Percentiles rank a stretch among this genome's conserved stretches.
These are phyloP conservation scores for Wickerhamiella alocasiicola DNA, from an alignment of 805 yeast genomes.

Conservation along the genomic window DNA sequence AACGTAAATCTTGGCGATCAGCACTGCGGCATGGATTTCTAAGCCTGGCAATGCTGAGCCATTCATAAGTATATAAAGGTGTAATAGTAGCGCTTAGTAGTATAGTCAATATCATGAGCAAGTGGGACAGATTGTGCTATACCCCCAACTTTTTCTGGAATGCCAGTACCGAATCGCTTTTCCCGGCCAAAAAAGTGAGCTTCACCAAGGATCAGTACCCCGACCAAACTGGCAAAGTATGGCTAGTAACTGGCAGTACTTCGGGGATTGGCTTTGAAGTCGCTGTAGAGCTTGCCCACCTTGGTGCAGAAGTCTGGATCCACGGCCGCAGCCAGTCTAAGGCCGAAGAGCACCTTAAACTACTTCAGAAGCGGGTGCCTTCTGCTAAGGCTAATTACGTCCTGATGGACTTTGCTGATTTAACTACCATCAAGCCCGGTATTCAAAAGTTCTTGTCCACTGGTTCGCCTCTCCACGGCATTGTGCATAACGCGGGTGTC, in stretches of 20 bases:
- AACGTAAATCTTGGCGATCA: too few species aligned
- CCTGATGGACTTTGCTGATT: conserved; percentile 26
- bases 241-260: conserved; percentile 13
- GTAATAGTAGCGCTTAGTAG: too few species aligned
- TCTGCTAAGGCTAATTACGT: conserved; percentile 18
- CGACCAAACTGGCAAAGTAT: conserved; percentile 28
- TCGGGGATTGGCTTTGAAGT: conserved; percentile 6
- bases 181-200: not conserved
- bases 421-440: conserved; percentile 32
- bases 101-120: too few species aligned
- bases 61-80: too few species aligned
- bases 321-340: conserved; percentile 30
- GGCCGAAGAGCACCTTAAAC: too few species aligned
- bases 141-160: not conserved
- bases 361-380: too few species aligned
- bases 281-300: conserved; percentile 4
- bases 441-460: conserved; percentile 23
- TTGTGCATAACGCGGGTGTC: conserved; percentile 37
- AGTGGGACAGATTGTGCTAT: not conserved
- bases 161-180: not conserved
- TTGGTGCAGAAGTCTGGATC: conserved; percentile 29
- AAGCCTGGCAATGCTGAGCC: too few species aligned
- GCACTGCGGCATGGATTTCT: too few species aligned
- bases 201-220: conserved; percentile 18
- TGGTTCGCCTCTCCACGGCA: conserved; percentile 27